Base-by-base conservation (phyloP, 2,329 filamentous ascomycete species). In the Tolypocladium nubicola region DNA sequence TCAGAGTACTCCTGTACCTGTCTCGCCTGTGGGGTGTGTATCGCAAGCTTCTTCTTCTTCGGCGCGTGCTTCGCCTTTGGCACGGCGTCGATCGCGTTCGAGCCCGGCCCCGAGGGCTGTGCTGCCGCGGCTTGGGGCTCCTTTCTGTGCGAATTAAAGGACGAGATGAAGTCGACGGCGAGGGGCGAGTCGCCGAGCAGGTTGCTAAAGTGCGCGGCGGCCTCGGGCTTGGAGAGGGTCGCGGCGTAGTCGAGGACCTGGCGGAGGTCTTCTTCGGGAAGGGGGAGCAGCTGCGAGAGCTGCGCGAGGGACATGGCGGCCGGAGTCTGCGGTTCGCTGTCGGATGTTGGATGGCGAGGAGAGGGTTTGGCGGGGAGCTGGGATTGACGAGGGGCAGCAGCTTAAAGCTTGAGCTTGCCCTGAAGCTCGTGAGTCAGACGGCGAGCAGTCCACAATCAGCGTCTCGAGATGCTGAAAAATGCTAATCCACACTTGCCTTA, bases 121-220 rank as follows among this genome's bases (percentile, higher is more conserved):
- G 55, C 7, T 16, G 59, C 35, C 9, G 64, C 59, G 4, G 60
- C 59, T 11, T 61, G 37, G 2, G 66, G 76, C 23, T 76, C 76
- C 62, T 78, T 72, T 54, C 83, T 74, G 21, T 77, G 83, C 3
- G 86, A 82, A 68, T 96, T 97, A 70, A 93, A 93, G 21, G 85
- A 86, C 1, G 89, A 84, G 61, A 92, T 86, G 68, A 90, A 94
- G 65, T 91, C 87, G 60, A 91, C 75, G 45, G 78, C 81, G 64
- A 88, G 85, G 1, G 91, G 83, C 8, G 89, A 91, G 70, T 96
- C 90, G 54, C 93, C 94, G 0, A 99, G 81, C 56, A 99, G 77
- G 67, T 94, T 90, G 70, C 86, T 88, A 60, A 99, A 87, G 71
- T 97, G 90, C 47, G 91, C 86, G 54, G 85, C 90, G 16, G 90